Percentiles rank a stretch among this genome's conserved stretches.
Evolutionary conservation across 2,329 filamentous ascomycete genomes (phyloP).

Genomic region (Beauveria bassiana): DNA sequence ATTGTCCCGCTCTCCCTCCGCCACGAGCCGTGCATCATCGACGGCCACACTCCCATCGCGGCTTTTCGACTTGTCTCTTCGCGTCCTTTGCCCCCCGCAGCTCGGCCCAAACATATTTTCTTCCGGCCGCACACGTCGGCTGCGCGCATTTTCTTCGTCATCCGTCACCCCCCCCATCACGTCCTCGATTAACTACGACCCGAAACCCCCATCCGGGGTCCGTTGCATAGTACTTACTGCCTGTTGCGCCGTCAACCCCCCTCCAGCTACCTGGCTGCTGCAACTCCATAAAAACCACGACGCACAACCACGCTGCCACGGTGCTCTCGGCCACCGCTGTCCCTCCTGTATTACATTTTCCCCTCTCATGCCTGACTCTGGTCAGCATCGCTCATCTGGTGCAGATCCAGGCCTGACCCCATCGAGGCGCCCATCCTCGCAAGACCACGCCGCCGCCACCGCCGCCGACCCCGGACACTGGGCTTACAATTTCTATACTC

Average conservation of each 20-base stretch:
- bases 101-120: too few relatives aligned
- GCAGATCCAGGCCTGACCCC: background rate
- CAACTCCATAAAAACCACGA: background rate
- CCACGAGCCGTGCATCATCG: slow-evolving; percentile 1
- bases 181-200: background rate
- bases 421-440: background rate
- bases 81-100: too few relatives aligned
- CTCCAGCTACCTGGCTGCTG: background rate
- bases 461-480: slow-evolving; percentile 29
- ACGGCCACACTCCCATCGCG: background rate
- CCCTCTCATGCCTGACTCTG: slow-evolving; percentile 3
- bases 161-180: background rate
- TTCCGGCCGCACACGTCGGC: background rate
- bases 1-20: slow-evolving; percentile 5
- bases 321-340: background rate
- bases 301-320: background rate
- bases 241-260: background rate
- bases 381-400: slow-evolving; percentile 6
- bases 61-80: background rate
- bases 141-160: background rate
- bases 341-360: background rate
- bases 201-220: background rate
- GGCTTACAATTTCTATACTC: slow-evolving; percentile 39
- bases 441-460: background rate
- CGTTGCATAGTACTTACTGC: background rate